Percentiles rank a stretch among this genome's conserved stretches.
Evolutionary conservation across 371 early-diverging fungal genomes (phyloP).

Genomic region (Conidiobolus incongruus): DNA sequence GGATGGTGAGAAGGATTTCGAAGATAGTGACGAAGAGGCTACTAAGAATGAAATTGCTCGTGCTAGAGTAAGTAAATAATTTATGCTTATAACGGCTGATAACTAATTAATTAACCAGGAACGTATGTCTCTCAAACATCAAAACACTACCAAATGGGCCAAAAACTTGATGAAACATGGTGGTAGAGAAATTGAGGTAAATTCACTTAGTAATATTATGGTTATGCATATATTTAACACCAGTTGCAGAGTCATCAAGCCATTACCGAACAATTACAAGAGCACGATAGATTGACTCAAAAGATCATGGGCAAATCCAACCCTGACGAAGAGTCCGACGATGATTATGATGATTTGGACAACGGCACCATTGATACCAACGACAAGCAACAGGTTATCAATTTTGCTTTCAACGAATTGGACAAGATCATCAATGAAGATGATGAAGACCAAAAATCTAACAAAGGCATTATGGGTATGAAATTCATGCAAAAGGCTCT

Average conservation of each 20-base stretch:
- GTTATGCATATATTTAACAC: neutral
- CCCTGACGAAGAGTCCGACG: conserved; percentile 18
- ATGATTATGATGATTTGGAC: conserved; percentile 14
- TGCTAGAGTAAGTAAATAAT: conserved; percentile 19
- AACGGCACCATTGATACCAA: conserved; percentile 7
- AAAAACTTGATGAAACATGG: conserved; percentile 47
- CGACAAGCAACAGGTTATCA: conserved; percentile 10
- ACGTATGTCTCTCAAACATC: conserved; percentile 82
- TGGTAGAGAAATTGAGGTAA: conserved; percentile 28
- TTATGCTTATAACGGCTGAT: neutral
- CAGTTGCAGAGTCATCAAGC: conserved; percentile 54
- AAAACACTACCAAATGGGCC: conserved; percentile 89
- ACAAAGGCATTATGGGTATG: conserved; percentile 77
- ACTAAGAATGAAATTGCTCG: conserved; percentile 46
- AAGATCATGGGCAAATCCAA: conserved; percentile 53
- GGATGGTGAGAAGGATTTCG: conserved; percentile 53
- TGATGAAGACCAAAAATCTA: conserved; percentile 23
- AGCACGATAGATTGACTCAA: conserved; percentile 53
- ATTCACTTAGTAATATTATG: neutral
- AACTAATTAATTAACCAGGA: conserved; percentile 21
- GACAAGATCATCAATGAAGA: conserved; percentile 16
- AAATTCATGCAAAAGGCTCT: conserved; percentile 87
- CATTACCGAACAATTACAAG: conserved; percentile 61
- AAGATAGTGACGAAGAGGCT: conserved; percentile 24
- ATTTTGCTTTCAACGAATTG: conserved; percentile 18